phyloP scores from a whole-genome alignment of 2,329 filamentous ascomycete genomes.

The Ophiostoma quercus region DNA sequence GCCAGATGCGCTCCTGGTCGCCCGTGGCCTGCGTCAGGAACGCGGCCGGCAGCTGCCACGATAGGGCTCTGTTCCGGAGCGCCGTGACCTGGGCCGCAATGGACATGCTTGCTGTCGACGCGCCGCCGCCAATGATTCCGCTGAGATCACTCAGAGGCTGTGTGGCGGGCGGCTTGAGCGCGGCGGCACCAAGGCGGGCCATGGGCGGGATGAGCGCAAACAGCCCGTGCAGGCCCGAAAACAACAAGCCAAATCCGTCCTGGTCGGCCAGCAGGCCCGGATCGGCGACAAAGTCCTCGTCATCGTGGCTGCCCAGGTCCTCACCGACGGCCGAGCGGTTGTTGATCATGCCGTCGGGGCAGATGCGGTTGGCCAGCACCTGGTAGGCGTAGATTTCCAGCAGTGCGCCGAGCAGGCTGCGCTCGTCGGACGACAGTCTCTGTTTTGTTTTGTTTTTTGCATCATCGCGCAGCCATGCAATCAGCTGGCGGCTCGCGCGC shows the following conservation, averaged over 20 bases:
- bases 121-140: neutral
- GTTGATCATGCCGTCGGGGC: constrained; percentile 22
- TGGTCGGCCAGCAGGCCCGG: constrained; percentile 24
- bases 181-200: constrained; percentile 21
- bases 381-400: constrained; percentile 28
- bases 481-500: constrained; percentile 28
- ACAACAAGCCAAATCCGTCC: constrained; percentile 26
- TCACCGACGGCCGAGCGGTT: constrained; percentile 17
- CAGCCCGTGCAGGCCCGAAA: constrained; percentile 27
- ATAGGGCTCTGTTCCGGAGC: constrained; percentile 22
- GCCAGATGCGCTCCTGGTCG: constrained; percentile 26
- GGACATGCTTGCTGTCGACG: neutral
- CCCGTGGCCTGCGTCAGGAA: constrained; percentile 18
- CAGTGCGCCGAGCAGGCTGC: constrained; percentile 24
- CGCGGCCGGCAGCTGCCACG: constrained; percentile 26
- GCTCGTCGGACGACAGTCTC: constrained; percentile 22
- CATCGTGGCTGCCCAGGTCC: constrained; percentile 19
- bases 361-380: constrained; percentile 25
- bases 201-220: constrained; percentile 27
- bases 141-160: neutral
- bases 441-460: neutral
- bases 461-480: constrained; percentile 30
- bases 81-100: constrained; percentile 9
- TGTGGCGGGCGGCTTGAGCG: neutral
- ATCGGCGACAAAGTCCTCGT: constrained; percentile 27